A percentile compares a stretch with the other conserved stretches of the same genome.
Conservation (phyloP, 257 asterid genomes). For the Verbascum thapsus region DNA sequence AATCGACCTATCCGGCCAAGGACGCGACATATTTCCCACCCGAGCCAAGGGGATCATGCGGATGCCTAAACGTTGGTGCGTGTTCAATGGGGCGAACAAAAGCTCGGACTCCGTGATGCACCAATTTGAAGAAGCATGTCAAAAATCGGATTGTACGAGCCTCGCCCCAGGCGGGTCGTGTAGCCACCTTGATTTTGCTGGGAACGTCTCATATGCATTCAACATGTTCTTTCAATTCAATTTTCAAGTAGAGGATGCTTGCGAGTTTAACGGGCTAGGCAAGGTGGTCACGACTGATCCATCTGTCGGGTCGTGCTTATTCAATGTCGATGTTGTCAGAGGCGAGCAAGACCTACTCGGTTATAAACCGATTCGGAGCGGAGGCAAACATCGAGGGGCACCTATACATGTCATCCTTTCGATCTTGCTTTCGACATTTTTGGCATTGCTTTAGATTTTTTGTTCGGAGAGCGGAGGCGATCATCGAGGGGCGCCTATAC, state of each 20-base stretch:
- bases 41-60: no score
- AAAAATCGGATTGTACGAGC: slow-evolving; percentile 29
- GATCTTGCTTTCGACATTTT: neutral
- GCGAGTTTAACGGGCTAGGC: slow-evolving; percentile 28
- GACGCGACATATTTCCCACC: no score
- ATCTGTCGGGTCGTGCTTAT: slow-evolving; percentile 33
- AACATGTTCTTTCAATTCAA: slow-evolving; percentile 32
- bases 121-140: neutral
- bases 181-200: slow-evolving; percentile 12
- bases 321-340: slow-evolving; percentile 46
- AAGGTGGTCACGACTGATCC: slow-evolving; percentile 28
- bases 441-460: neutral
- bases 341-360: slow-evolving; percentile 23
- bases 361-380: no score
- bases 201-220: slow-evolving; percentile 40
- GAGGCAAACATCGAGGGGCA: no score
- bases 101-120: neutral
- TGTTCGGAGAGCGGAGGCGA: no score
- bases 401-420: neutral
- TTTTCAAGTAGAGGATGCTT: slow-evolving; percentile 26
- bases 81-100: neutral
- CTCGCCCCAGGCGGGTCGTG: slow-evolving; percentile 32
- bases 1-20: no score
- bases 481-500: neutral
- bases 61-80: no score